phyloP scores from a whole-genome alignment of 169 alveolate genomes.

The Plasmodium relictum region DNA sequence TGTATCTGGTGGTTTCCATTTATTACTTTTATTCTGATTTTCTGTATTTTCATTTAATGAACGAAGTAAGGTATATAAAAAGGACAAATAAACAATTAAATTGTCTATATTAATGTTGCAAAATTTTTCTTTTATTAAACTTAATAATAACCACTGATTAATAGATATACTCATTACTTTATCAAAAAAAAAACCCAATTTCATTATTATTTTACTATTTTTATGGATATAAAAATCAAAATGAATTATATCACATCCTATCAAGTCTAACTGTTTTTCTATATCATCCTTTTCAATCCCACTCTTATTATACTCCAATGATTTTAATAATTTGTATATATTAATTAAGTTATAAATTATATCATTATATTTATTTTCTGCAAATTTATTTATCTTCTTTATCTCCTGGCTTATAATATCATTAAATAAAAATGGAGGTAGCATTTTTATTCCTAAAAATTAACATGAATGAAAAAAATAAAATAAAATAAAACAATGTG shows the following conservation, averaged over 20 bases:
- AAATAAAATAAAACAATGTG: not conserved
- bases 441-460: slow-evolving; percentile 61
- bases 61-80: slow-evolving; percentile 82
- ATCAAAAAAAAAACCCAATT: slow-evolving; percentile 79
- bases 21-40: not conserved
- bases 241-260: slow-evolving; percentile 80
- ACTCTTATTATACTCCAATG: not conserved
- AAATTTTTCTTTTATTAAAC: slow-evolving; percentile 83
- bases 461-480: not conserved
- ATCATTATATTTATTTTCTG: slow-evolving; percentile 79
- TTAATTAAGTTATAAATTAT: slow-evolving; percentile 68
- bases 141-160: slow-evolving; percentile 84
- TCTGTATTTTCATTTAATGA: not conserved
- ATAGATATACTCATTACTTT: slow-evolving; percentile 78
- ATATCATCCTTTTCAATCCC: slow-evolving; percentile 6
- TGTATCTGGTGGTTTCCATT: slow-evolving; percentile 89
- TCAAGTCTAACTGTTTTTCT: slow-evolving; percentile 61
- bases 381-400: slow-evolving; percentile 78
- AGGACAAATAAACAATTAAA: slow-evolving; percentile 81
- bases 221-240: slow-evolving; percentile 80
- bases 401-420: slow-evolving; percentile 80
- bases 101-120: slow-evolving; percentile 84
- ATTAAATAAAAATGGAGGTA: slow-evolving; percentile 75
- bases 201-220: slow-evolving; percentile 77
- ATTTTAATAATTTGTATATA: slow-evolving; percentile 67